Conservation (phyloP, 1,284 basidiomycete species). For the Flammula alnicola region DNA sequence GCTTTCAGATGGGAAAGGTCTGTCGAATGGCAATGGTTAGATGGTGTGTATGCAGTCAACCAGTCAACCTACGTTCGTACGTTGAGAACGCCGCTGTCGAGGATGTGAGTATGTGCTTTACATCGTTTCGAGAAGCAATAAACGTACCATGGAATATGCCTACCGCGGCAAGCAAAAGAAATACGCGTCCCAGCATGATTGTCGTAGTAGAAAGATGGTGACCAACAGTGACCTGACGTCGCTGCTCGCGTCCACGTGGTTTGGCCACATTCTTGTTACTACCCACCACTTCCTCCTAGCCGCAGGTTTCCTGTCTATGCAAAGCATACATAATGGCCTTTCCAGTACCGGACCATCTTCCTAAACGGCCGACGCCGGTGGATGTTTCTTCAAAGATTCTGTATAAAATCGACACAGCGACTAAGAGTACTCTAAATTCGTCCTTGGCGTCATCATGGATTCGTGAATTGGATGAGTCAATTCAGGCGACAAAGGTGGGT, state of each 20-base stretch:
- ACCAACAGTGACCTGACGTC: slow-evolving; percentile 9
- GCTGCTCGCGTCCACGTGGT: slow-evolving; percentile 30
- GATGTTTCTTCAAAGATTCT: slow-evolving; percentile 73
- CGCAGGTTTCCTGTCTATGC: slow-evolving; percentile 10
- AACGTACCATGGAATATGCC: slow-evolving; percentile 54
- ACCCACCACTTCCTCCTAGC: slow-evolving; percentile 1
- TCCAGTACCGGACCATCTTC: slow-evolving; percentile 69
- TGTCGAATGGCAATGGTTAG: slow-evolving; percentile 32
- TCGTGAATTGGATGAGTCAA: slow-evolving; percentile 68
- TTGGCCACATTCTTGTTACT: slow-evolving; percentile 9
- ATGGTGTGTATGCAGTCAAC: not conserved
- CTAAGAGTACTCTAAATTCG: slow-evolving; percentile 59
- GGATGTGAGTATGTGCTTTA: not conserved
- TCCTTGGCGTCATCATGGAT: slow-evolving; percentile 70
- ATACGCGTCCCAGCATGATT: slow-evolving; percentile 48
- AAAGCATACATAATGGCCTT: slow-evolving; percentile 60
- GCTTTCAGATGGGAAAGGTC: slow-evolving; percentile 78
- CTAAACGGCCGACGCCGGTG: slow-evolving; percentile 54
- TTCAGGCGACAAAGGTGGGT: slow-evolving; percentile 67
- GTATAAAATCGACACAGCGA: slow-evolving; percentile 66
- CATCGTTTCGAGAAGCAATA: not conserved
- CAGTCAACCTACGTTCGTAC: slow-evolving; percentile 63
- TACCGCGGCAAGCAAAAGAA: slow-evolving; percentile 49
- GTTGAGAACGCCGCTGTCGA: slow-evolving; percentile 46
- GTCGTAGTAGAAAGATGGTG: not conserved